phyloP scores from a whole-genome alignment of 192 early-diverging fungal genomes.

The Jimgerdemannia lactiflua region DNA sequence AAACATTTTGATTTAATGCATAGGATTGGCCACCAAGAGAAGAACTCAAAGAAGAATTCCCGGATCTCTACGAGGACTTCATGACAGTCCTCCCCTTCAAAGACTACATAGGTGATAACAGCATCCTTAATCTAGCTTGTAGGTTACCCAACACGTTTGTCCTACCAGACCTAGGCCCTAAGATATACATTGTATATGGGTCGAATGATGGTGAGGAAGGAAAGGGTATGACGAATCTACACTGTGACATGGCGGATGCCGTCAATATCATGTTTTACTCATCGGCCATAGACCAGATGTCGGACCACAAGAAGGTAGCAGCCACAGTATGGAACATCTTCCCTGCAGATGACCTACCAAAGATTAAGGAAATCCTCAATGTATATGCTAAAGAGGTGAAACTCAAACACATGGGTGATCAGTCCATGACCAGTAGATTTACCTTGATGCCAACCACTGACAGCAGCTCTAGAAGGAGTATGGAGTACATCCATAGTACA shows the following conservation, averaged over 20 bases:
- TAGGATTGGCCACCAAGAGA: conserved; percentile 64
- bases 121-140: conserved; percentile 54
- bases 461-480: no score
- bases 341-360: conserved; percentile 25
- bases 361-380: conserved; percentile 34
- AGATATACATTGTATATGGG: conserved; percentile 73
- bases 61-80: conserved; percentile 47
- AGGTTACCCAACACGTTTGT: conserved; percentile 48
- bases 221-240: conserved; percentile 68
- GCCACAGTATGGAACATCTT: conserved; percentile 69
- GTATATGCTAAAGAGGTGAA: conserved; percentile 28
- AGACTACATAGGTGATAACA: conserved; percentile 53
- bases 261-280: conserved; percentile 73
- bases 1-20: no score
- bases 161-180: conserved; percentile 70
- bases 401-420: conserved; percentile 27
- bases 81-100: no score
- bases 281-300: conserved; percentile 1
- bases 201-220: conserved; percentile 46
- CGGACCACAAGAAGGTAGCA: conserved; percentile 9
- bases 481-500: no score
- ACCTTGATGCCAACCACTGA: no score
- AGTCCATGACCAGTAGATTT: no score
- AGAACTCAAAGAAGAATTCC: no score
- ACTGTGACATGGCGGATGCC: conserved; percentile 74